Conservation (phyloP, 179 eudicot species). For the Heliamphora pulchella region DNA sequence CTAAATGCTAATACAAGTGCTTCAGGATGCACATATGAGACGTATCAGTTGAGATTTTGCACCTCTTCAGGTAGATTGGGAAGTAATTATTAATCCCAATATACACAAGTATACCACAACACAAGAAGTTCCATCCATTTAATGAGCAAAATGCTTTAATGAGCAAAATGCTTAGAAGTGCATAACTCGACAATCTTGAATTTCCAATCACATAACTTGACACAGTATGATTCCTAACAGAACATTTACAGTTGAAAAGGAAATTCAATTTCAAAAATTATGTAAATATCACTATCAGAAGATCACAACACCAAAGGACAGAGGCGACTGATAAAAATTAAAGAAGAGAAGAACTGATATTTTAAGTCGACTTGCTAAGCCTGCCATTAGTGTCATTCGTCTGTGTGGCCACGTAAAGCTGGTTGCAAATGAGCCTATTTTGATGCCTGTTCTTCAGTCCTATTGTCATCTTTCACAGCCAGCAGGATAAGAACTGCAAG, state of each 20-base stretch:
- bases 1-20: background rate
- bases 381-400: conserved; percentile 18
- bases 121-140: background rate
- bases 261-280: background rate
- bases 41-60: background rate
- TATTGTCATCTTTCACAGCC: conserved; percentile 70
- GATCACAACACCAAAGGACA: background rate
- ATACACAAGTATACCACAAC: background rate
- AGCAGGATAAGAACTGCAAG: conserved; percentile 48
- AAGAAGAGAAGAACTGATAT: background rate
- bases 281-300: background rate
- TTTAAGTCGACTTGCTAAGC: conserved; percentile 23
- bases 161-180: too few species aligned
- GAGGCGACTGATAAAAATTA: background rate
- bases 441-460: conserved; percentile 21
- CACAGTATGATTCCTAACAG: background rate
- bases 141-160: background rate
- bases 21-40: background rate
- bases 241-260: conserved; percentile 1
- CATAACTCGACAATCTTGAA: background rate
- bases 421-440: conserved; percentile 18
- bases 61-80: background rate
- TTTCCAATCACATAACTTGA: background rate
- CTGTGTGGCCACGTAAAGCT: conserved; percentile 13
- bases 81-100: background rate